These are phyloP conservation scores for Toxicodendron radicans DNA, from an alignment of 345 rosid species.

Conservation along the genomic window DNA sequence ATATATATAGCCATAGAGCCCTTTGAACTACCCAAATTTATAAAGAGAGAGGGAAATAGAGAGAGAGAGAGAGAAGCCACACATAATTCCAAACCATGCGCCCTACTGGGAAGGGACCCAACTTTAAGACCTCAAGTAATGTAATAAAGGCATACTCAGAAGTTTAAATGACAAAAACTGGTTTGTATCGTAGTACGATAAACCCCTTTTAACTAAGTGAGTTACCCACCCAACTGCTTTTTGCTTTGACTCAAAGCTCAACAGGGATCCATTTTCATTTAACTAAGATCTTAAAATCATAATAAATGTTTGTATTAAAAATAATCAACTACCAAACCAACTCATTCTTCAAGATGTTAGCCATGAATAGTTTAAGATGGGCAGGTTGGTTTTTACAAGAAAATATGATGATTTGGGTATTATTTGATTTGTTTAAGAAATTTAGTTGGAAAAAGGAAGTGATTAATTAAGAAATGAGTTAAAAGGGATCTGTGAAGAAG, in stretches of 20 bases:
- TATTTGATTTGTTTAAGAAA: constrained; percentile 3
- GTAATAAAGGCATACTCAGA: constrained; percentile 10
- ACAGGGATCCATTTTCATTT: constrained; percentile 1
- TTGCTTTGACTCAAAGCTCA: constrained; percentile 1
- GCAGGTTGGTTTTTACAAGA: constrained; percentile 3
- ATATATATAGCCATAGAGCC: constrained; percentile 25
- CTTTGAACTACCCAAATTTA: neutral
- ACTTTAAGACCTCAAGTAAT: constrained; percentile 3
- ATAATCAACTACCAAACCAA: constrained; percentile 23
- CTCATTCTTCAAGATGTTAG: constrained; percentile 47
- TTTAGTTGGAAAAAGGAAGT: neutral
- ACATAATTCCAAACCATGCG: constrained; percentile 38
- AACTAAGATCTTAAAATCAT: neutral
- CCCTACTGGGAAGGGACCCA: constrained; percentile 34
- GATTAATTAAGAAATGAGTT: constrained; percentile 28
- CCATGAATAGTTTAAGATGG: constrained; percentile 30
- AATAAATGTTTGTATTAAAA: neutral
- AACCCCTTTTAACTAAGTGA: neutral
- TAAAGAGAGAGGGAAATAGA: constrained; percentile 23
- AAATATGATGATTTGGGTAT: constrained; percentile 40
- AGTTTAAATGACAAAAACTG: constrained; percentile 8
- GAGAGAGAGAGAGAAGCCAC: constrained; percentile 24
- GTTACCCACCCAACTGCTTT: neutral
- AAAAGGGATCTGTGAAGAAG: constrained; percentile 25
- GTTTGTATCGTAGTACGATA: neutral